These are phyloP conservation scores for Geosmithia putterillii DNA, from an alignment of 2,329 filamentous ascomycete species.

Conservation along the genomic window DNA sequence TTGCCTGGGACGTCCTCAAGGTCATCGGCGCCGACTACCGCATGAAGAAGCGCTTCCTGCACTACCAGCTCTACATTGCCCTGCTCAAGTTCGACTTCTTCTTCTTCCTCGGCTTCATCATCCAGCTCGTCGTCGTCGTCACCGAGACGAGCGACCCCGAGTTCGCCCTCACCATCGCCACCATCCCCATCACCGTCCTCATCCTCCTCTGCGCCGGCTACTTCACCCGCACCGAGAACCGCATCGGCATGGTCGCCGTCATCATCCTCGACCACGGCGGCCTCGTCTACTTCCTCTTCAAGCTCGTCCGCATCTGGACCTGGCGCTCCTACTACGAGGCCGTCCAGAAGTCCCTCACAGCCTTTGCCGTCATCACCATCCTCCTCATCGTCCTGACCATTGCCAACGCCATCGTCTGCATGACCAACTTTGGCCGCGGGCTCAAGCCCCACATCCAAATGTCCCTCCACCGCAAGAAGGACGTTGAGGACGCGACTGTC, in stretches of 20 bases:
- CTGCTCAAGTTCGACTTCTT: slow-evolving; percentile 99
- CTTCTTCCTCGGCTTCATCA: slow-evolving; percentile 98
- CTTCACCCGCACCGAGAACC: slow-evolving; percentile 76
- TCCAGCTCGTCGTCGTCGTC: slow-evolving; percentile 94
- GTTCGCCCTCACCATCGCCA: slow-evolving; percentile 75
- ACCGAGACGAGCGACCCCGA: slow-evolving; percentile 57
- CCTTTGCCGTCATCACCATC: slow-evolving; percentile 89
- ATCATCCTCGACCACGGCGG: slow-evolving; percentile 82
- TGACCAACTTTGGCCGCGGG: slow-evolving; percentile 79
- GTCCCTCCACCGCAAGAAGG: slow-evolving; percentile 19
- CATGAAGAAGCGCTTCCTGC: slow-evolving; percentile 92
- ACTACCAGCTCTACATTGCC: slow-evolving; percentile 98
- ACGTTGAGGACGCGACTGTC: slow-evolving; percentile 37
- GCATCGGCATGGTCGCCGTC: slow-evolving; percentile 60
- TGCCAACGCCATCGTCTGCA: slow-evolving; percentile 73
- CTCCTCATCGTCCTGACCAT: slow-evolving; percentile 83
- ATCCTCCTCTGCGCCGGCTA: slow-evolving; percentile 78
- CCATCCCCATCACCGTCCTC: slow-evolving; percentile 80
- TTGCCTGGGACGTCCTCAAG: slow-evolving; percentile 99
- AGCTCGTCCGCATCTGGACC: slow-evolving; percentile 85
- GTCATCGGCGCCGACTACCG: slow-evolving; percentile 94
- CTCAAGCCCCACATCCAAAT: slow-evolving; percentile 74
- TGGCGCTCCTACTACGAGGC: slow-evolving; percentile 55
- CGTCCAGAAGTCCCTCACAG: slow-evolving; percentile 75
- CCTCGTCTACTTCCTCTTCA: slow-evolving; percentile 94